Conservation (phyloP, 2,329 filamentous ascomycete genomes). For the Cladosporium austrohemisphaericum region DNA sequence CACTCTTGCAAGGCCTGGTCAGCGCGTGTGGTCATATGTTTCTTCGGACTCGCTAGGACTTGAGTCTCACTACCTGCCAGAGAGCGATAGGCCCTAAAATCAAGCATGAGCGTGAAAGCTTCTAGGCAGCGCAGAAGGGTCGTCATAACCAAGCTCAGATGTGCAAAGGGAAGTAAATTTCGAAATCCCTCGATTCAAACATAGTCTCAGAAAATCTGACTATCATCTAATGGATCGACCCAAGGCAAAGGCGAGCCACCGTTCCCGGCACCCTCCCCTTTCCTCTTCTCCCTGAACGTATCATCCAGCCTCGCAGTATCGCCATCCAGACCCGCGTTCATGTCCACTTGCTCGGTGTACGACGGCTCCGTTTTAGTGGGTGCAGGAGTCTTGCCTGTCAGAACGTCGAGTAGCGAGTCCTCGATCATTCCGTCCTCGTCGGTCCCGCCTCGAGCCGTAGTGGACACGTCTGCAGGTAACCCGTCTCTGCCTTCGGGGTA, state of each 20-base stretch:
- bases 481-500: conserved; percentile 39
- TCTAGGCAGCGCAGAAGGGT: too few relatives aligned
- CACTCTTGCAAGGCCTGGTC: too few relatives aligned
- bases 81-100: too few relatives aligned
- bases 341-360: conserved; percentile 31
- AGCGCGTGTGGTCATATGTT: too few relatives aligned
- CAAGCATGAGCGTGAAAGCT: too few relatives aligned
- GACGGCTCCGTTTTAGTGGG: conserved; percentile 32
- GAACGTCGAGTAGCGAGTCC: conserved; percentile 47
- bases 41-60: too few relatives aligned
- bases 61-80: too few relatives aligned
- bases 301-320: conserved; percentile 38
- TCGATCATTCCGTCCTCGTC: conserved; percentile 39
- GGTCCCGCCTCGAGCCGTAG: conserved; percentile 3
- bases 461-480: conserved; percentile 21
- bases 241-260: conserved; percentile 7
- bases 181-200: too few relatives aligned
- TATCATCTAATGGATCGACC: conserved; percentile 33
- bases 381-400: conserved; percentile 44
- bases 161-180: too few relatives aligned
- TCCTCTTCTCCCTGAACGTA: conserved; percentile 40
- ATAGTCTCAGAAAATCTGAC: conserved; percentile 30
- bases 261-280: too few relatives aligned
- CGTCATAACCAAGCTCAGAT: too few relatives aligned
- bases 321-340: conserved; percentile 30